Evolutionary conservation across 164 flowering plant genomes (phyloP).

Genomic region (Umbilicus rupestris): DNA sequence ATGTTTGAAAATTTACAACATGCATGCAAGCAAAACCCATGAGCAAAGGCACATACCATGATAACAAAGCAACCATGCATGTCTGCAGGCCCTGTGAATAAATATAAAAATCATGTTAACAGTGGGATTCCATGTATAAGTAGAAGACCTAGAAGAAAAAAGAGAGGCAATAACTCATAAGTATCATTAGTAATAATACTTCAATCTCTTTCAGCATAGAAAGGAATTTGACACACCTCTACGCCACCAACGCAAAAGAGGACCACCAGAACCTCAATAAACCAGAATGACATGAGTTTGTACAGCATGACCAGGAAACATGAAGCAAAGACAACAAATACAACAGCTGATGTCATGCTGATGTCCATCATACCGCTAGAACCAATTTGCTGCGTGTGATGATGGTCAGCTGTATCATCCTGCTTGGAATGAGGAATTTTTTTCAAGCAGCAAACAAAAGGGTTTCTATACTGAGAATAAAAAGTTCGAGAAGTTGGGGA

Average conservation of each 20-base stretch:
- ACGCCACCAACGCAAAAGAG: conserved; percentile 94
- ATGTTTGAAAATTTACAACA: not conserved
- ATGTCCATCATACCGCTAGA: conserved; percentile 66
- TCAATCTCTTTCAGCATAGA: not conserved
- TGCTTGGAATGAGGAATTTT: conserved; percentile 17
- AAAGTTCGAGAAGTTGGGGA: not conserved
- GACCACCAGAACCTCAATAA: conserved; percentile 85
- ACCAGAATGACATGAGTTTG: conserved; percentile 87
- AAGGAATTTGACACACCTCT: conserved; percentile 48
- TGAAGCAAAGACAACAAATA: conserved; percentile 86
- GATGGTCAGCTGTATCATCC: conserved; percentile 69
- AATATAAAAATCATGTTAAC: not conserved
- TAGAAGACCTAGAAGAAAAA: not conserved
- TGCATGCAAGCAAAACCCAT: not conserved
- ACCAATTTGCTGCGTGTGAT: conserved; percentile 22
- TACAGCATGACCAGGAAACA: conserved; percentile 86
- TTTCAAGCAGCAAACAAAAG: not conserved
- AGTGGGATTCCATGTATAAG: not conserved
- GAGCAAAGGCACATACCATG: conserved; percentile 28
- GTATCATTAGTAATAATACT: not conserved
- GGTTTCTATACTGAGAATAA: not conserved
- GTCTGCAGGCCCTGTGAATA: conserved; percentile 52
- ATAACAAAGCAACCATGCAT: conserved; percentile 50
- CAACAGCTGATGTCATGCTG: conserved; percentile 62
- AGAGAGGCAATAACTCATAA: too few relatives aligned